A percentile compares a stretch with the other conserved stretches of the same genome.
phyloP scores from a whole-genome alignment of 768 basidiomycete species.

The Crassisporium funariophilum region DNA sequence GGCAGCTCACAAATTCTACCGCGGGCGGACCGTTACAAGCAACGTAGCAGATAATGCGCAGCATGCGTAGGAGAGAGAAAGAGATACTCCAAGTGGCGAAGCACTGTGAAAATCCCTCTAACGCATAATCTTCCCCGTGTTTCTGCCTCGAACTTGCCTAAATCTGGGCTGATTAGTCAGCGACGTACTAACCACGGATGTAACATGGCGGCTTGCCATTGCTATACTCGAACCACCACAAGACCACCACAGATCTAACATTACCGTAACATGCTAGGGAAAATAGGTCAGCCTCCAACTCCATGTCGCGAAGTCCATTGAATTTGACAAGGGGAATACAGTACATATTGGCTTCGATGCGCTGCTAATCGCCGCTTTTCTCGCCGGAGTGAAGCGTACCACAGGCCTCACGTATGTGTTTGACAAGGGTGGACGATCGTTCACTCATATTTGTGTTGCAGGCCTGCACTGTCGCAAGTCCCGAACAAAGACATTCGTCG shows the following conservation, averaged over 20 bases:
- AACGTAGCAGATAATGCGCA: no score
- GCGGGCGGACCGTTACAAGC: no score
- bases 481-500: constrained; percentile 89
- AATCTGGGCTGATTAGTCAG: no score
- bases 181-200: no score
- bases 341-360: constrained; percentile 79
- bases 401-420: constrained; percentile 81
- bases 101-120: no score
- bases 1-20: no score
- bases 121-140: no score
- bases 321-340: constrained; percentile 11
- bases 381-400: constrained; percentile 82
- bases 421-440: neutral
- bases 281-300: constrained; percentile 40
- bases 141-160: no score
- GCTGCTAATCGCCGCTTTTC: constrained; percentile 73
- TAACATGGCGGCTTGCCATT: no score
- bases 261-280: constrained; percentile 56
- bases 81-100: no score
- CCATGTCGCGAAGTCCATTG: neutral
- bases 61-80: no score
- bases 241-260: constrained; percentile 3
- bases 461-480: constrained; percentile 73
- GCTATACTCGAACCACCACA: constrained; percentile 3
- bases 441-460: constrained; percentile 28